These are phyloP conservation scores for Globisporangium nunn DNA, from an alignment of 352 stramenopile genomes.

Conservation along the genomic window DNA sequence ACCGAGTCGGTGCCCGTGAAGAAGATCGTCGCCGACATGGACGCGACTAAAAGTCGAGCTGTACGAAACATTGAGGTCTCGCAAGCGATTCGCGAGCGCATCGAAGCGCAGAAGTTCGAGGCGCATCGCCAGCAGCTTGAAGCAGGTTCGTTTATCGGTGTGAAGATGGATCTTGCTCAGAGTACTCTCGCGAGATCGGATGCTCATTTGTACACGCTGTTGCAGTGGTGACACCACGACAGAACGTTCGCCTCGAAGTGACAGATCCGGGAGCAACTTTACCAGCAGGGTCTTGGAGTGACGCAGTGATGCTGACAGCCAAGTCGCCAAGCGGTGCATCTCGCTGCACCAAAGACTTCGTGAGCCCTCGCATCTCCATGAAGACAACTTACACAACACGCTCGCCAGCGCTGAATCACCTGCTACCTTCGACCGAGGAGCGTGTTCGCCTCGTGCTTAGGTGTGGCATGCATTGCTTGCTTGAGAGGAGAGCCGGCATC, in stretches of 20 bases:
- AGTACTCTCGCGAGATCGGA: background rate
- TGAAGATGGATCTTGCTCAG: background rate
- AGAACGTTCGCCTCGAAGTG: constrained; percentile 12
- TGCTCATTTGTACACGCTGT: background rate
- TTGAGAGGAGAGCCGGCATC: background rate
- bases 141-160: constrained; percentile 12
- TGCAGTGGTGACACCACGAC: constrained; percentile 9
- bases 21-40: constrained; percentile 59
- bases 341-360: constrained; percentile 4
- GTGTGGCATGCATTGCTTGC: constrained; percentile 12
- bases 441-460: constrained; percentile 41
- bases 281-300: background rate
- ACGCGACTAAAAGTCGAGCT: constrained; percentile 53
- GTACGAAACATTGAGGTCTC: constrained; percentile 58
- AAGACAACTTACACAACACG: constrained; percentile 51
- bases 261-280: background rate
- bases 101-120: constrained; percentile 31
- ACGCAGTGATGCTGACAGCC: background rate
- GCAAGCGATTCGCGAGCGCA: constrained; percentile 54
- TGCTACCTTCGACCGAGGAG: constrained; percentile 55
- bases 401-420: constrained; percentile 54
- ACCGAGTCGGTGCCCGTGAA: constrained; percentile 48
- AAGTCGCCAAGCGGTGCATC: constrained; percentile 1
- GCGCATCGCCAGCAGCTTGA: constrained; percentile 34
- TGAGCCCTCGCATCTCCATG: constrained; percentile 51